These are phyloP conservation scores for Salix arbutifolia DNA, from an alignment of 345 rosid species.

Conservation along the genomic window DNA sequence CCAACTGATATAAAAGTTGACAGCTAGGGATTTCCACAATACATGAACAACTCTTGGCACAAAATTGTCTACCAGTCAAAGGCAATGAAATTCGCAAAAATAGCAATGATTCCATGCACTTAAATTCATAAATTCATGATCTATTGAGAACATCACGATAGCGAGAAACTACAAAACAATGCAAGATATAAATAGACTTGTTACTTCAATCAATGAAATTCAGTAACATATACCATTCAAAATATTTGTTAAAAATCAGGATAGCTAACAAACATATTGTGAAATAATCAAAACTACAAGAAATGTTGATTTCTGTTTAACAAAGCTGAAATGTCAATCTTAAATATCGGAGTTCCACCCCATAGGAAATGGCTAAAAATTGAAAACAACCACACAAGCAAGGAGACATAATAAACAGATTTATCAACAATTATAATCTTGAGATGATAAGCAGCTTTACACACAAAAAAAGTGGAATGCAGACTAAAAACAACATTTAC, in stretches of 20 bases:
- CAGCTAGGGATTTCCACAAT: background rate
- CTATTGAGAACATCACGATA: background rate
- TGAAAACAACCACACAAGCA: background rate
- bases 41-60: background rate
- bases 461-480: background rate
- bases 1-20: background rate
- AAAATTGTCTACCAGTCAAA: background rate
- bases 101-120: background rate
- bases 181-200: background rate
- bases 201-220: background rate
- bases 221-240: background rate
- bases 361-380: background rate
- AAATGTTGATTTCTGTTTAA: background rate
- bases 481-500: background rate
- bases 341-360: background rate
- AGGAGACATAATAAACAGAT: background rate
- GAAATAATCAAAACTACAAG: background rate
- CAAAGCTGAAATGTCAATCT: background rate
- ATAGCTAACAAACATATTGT: background rate
- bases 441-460: background rate
- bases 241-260: background rate
- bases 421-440: background rate
- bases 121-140: background rate
- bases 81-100: background rate
- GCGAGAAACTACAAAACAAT: background rate